Evolutionary conservation across 257 asterid genomes (phyloP).

Genomic region (Ehretia macrophylla): DNA sequence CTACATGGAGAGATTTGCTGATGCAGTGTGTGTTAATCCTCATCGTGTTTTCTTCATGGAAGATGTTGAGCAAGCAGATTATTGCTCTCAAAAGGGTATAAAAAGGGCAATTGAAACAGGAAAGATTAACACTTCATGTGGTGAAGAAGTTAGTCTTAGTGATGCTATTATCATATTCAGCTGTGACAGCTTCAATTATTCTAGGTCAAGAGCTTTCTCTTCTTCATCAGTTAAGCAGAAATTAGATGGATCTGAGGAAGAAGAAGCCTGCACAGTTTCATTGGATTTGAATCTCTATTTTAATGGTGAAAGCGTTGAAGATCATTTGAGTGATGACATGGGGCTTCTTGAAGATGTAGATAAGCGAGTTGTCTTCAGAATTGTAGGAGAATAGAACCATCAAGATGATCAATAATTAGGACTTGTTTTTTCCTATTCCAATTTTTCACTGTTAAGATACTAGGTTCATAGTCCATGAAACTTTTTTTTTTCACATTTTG

Average conservation of each 20-base stretch:
- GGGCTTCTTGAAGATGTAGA: conserved; percentile 64
- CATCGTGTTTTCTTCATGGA: conserved; percentile 65
- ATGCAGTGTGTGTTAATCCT: conserved; percentile 42
- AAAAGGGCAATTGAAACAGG: conserved; percentile 65
- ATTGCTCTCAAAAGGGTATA: conserved; percentile 33
- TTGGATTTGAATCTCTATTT: conserved; percentile 58
- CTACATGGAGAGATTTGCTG: conserved; percentile 39
- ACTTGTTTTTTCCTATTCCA: no score
- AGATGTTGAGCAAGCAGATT: conserved; percentile 53
- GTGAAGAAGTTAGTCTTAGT: conserved; percentile 48
- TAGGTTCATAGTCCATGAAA: no score
- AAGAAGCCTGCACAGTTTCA: conserved; percentile 6
- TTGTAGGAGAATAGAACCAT: not conserved
- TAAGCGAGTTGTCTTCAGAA: conserved; percentile 40
- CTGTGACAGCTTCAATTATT: conserved; percentile 41
- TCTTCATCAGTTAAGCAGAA: conserved; percentile 29
- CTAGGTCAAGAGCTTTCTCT: conserved; percentile 42
- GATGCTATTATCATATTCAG: conserved; percentile 71
- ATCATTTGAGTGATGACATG: conserved; percentile 28
- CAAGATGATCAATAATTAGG: not conserved
- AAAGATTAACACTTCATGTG: conserved; percentile 22
- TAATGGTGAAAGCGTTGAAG: conserved; percentile 24
- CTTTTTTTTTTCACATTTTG: no score
- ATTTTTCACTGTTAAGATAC: no score
- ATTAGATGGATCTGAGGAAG: conserved; percentile 10